Evolutionary conservation across 1,284 basidiomycete species (phyloP).

Genomic region (Puccinia coronata): DNA sequence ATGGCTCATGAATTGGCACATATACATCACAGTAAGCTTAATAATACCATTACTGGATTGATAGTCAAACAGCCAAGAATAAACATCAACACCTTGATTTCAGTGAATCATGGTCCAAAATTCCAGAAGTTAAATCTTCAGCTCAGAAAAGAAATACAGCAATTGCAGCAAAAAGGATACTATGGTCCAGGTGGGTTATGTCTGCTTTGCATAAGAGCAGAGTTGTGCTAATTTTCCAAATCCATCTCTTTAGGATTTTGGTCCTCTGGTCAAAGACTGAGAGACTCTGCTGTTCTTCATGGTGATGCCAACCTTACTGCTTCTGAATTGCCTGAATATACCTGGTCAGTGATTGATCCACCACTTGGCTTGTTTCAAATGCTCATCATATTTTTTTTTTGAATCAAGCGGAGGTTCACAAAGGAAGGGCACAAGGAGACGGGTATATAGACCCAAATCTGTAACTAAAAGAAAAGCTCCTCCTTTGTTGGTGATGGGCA

Average conservation of each 20-base stretch:
- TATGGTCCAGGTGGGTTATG: constrained; percentile 32
- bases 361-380: background rate
- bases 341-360: constrained; percentile 9
- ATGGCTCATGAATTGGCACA: constrained; percentile 47
- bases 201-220: too few relatives aligned
- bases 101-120: constrained; percentile 6
- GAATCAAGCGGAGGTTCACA: constrained; percentile 2
- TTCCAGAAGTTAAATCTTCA: constrained; percentile 36
- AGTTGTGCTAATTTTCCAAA: background rate
- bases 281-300: constrained; percentile 12
- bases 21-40: constrained; percentile 36
- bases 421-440: constrained; percentile 24
- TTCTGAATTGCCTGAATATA: constrained; percentile 35
- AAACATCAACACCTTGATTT: background rate
- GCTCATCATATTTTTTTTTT: background rate
- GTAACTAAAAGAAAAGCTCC: constrained; percentile 1
- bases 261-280: constrained; percentile 42
- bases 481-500: constrained; percentile 27
- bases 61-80: too few relatives aligned
- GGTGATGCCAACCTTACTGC: constrained; percentile 25
- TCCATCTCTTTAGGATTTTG: constrained; percentile 24
- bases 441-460: constrained; percentile 17
- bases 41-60: background rate
- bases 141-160: constrained; percentile 25
- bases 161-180: constrained; percentile 33